Conservation (phyloP, 148 eudicot genomes). For the Rhododendron ferrugineum region DNA sequence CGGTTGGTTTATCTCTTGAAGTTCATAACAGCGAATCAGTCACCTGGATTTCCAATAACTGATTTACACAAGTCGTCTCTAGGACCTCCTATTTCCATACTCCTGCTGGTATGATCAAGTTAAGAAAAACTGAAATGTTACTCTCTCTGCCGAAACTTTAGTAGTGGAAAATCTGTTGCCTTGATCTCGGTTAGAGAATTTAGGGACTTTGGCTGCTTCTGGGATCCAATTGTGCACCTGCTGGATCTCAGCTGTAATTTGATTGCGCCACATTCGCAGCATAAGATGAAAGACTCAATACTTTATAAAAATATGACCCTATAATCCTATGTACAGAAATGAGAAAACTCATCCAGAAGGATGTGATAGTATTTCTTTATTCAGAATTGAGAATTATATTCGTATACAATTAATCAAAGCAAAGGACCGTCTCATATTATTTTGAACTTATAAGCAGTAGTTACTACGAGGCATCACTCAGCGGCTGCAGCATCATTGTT, state of each 20-base stretch:
- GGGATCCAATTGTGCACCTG: background rate
- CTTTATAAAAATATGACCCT: background rate
- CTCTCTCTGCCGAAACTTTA: background rate
- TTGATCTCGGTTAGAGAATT: background rate
- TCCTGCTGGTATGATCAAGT: background rate
- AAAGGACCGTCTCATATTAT: no score
- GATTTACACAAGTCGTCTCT: background rate
- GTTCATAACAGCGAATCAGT: background rate
- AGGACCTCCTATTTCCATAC: background rate
- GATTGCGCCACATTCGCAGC: background rate
- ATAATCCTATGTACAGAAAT: background rate
- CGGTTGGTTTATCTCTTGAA: background rate
- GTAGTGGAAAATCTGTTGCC: background rate
- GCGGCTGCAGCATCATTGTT: constrained; percentile 37
- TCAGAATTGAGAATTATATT: background rate
- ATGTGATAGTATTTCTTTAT: background rate
- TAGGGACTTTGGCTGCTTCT: background rate
- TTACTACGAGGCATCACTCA: constrained; percentile 26
- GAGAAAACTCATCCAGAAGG: background rate
- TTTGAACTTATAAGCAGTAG: no score
- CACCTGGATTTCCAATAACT: background rate
- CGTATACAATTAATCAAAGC: background rate
- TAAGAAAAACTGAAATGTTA: background rate
- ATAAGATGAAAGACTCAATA: background rate
- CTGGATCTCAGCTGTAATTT: background rate